Conservation (phyloP, 164 flowering plant genomes). For the Vitis riparia region DNA sequence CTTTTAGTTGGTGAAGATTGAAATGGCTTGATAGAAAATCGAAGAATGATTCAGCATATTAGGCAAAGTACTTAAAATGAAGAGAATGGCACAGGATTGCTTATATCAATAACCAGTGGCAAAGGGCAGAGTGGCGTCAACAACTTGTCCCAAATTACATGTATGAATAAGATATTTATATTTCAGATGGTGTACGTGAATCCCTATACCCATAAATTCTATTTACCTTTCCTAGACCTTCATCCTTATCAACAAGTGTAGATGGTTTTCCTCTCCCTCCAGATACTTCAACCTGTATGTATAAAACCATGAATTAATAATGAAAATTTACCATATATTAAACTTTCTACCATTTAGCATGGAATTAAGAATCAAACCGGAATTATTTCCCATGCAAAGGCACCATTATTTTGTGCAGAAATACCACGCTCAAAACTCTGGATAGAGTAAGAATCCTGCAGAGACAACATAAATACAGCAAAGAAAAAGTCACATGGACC, state of each 20-base stretch:
- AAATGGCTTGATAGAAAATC: no score
- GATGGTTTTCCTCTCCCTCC: slow-evolving; percentile 69
- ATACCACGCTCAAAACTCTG: slow-evolving; percentile 62
- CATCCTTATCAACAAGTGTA: slow-evolving; percentile 60
- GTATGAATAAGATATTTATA: no score
- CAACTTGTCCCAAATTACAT: no score
- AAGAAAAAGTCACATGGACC: not conserved
- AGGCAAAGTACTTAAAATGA: not conserved
- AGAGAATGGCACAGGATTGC: no score
- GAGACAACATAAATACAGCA: not conserved
- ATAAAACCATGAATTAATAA: slow-evolving; percentile 3
- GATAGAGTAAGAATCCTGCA: slow-evolving; percentile 56
- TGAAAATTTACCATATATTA: not conserved
- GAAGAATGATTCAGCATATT: no score
- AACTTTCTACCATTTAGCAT: not conserved
- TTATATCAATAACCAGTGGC: no score
- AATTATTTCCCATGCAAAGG: slow-evolving; percentile 61
- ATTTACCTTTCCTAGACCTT: slow-evolving; percentile 72
- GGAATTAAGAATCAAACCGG: slow-evolving; percentile 36
- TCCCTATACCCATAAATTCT: not conserved
- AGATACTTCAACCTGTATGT: slow-evolving; percentile 64
- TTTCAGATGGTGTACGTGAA: not conserved
- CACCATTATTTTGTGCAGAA: slow-evolving; percentile 47
- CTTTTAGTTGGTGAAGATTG: no score
- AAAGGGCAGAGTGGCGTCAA: no score